Base-by-base conservation (phyloP, 2,329 filamentous ascomycete genomes). In the Talaromyces amestolkiae region DNA sequence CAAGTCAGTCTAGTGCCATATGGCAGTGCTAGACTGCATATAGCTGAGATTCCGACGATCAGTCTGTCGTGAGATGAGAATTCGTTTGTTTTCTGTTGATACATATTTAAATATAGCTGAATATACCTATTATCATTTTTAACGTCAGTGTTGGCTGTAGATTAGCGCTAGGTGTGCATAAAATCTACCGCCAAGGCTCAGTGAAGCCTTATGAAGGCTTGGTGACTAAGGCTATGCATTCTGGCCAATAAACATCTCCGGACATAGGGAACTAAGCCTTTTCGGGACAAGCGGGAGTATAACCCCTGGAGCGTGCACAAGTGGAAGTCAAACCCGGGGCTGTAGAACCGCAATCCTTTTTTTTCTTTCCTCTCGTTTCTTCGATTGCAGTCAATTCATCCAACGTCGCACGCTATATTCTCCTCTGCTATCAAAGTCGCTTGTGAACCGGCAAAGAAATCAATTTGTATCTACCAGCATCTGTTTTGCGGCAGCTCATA, bases 11-110 rank as follows among this genome's bases (percentile, higher is more conserved):
- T 83, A 19, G 74, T 79, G 13, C 82, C 81, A n/a, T 83, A 80
- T 71, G 81, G 80, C 1, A 78, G 78, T 45, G 77, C 81, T 15
- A 82, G 81, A 69, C 69, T 83, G 65, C 81, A 81, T 66, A 82
- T 84, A 71, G 78, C 78, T 11, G 78, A 82, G 64, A 73, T 82
- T 39, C 79, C 80, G 6, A 73, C 65, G 10, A 58, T 68, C 31
- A 56, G 43, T 54, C 49, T 64, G 47, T 53, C 35, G 22, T 58
- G 60, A 63, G n/a, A 8, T n/a, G 11, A n/a, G 39, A 9, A 51
- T 24, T 17, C 5, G 2, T 54, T 35, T 33, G 8, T 43, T 31
- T 33, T 45, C 9, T 58, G 13, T 64, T 59, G 17, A n/a, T 59
- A 64, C 37, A 59, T 56, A 11, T n/a, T 64, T 37, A 22, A n/a